Conservation (phyloP, 108 stramenopile genomes). For the Cylindrotheca closterium region DNA sequence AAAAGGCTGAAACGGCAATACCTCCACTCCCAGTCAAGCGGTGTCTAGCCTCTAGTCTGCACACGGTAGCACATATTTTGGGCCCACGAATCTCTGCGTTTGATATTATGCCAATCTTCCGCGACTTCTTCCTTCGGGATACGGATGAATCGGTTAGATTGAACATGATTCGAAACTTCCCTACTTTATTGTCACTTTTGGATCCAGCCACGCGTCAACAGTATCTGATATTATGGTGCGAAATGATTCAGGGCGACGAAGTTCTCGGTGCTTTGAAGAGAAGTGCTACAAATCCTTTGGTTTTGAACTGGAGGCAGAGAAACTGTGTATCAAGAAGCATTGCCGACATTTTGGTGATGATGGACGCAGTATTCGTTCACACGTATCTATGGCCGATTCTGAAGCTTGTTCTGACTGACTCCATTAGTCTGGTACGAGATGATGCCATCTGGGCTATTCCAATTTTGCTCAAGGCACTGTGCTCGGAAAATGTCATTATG, state of each 20-base stretch:
- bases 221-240: constrained; percentile 68
- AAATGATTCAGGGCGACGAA: constrained; percentile 75
- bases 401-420: constrained; percentile 69
- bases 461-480: constrained; percentile 54
- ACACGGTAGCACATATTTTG: constrained; percentile 89
- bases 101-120: constrained; percentile 84
- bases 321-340: constrained; percentile 85
- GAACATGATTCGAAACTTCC: constrained; percentile 84
- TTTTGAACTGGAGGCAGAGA: constrained; percentile 94
- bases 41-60: constrained; percentile 90
- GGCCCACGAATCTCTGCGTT: constrained; percentile 53
- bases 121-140: constrained; percentile 88
- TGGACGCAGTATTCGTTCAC: constrained; percentile 47
- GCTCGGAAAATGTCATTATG: constrained; percentile 35
- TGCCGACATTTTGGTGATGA: constrained; percentile 73
- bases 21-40: constrained; percentile 83
- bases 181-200: constrained; percentile 71
- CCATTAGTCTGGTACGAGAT: constrained; percentile 76
- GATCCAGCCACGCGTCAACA: constrained; percentile 46
- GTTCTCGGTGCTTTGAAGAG: constrained; percentile 68
- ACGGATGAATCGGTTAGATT: constrained; percentile 92
- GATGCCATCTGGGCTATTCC: constrained; percentile 81
- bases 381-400: constrained; percentile 77
- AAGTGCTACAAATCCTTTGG: constrained; percentile 75
- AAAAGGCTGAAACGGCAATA: constrained; percentile 20